These are phyloP conservation scores for Dothideomycetidae sp. DNA, from an alignment of 2,329 filamentous ascomycete species.

Conservation along the genomic window DNA sequence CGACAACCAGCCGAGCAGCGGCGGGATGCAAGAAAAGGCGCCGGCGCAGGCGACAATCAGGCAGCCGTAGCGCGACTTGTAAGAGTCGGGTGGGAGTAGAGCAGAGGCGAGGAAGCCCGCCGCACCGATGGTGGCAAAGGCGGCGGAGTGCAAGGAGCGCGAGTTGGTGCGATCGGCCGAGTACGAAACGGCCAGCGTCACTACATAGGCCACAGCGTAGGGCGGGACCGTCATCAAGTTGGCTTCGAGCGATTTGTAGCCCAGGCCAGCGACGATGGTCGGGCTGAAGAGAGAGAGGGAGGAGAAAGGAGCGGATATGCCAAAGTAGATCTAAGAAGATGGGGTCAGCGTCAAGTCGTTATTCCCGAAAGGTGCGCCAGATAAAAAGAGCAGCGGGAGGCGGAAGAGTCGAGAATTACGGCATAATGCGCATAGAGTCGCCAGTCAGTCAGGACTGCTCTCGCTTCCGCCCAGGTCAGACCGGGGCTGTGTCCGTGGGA, in stretches of 20 bases:
- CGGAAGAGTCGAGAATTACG: constrained; percentile 54
- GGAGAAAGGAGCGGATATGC: constrained; percentile 51
- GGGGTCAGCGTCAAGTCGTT: constrained; percentile 84
- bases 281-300: constrained; percentile 67
- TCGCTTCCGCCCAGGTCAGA: constrained; percentile 29
- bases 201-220: constrained; percentile 54
- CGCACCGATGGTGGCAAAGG: too few relatives aligned
- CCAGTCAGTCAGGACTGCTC: constrained; percentile 24
- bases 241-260: constrained; percentile 46
- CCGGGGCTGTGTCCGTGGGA: too few relatives aligned
- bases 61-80: constrained; percentile 50
- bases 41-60: constrained; percentile 54
- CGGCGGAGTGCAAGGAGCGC: too few relatives aligned
- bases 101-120: too few relatives aligned
- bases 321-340: constrained; percentile 65
- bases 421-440: constrained; percentile 58
- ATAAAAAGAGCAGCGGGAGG: constrained; percentile 60
- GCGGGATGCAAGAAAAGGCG: constrained; percentile 54
- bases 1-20: constrained; percentile 55
- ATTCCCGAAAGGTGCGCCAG: constrained; percentile 55
- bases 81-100: too few relatives aligned
- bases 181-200: constrained; percentile 58
- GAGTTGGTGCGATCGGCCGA: constrained; percentile 59
- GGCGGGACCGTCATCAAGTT: constrained; percentile 65
- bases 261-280: constrained; percentile 52